Percentiles rank a stretch among this genome's conserved stretches.
phyloP scores from a whole-genome alignment of 2,329 filamentous ascomycete species.

The Penicillium sp. region DNA sequence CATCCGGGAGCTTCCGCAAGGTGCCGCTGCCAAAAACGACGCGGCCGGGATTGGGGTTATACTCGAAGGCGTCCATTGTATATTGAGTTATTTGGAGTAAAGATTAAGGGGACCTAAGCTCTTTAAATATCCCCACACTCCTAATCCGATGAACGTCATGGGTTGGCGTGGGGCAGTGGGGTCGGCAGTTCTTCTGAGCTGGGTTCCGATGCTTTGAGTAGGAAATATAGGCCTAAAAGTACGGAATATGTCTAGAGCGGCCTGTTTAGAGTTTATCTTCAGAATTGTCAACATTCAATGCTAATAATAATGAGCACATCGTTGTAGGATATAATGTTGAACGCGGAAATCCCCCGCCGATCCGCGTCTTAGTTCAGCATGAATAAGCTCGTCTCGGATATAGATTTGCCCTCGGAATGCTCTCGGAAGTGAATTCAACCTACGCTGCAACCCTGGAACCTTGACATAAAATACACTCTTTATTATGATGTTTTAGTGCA shows the following conservation, averaged over 20 bases:
- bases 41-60: slow-evolving; percentile 53
- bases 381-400: slow-evolving; percentile 15
- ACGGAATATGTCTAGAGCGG: not conserved
- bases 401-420: not conserved
- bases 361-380: slow-evolving; percentile 14
- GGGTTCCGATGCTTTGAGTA: slow-evolving; percentile 3
- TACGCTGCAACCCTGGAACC: not conserved
- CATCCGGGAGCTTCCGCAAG: slow-evolving; percentile 48
- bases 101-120: slow-evolving; percentile 3
- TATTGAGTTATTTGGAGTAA: not conserved
- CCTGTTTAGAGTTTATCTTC: not conserved
- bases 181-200: slow-evolving; percentile 17
- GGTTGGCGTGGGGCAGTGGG: slow-evolving; percentile 16
- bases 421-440: slow-evolving; percentile 5
- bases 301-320: not conserved
- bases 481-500: slow-evolving; percentile 6
- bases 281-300: not conserved
- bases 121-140: slow-evolving; percentile 20
- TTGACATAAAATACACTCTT: not conserved
- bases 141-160: slow-evolving; percentile 13
- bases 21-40: slow-evolving; percentile 59
- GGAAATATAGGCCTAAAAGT: not conserved
- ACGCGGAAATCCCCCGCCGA: slow-evolving; percentile 10
- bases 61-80: slow-evolving; percentile 56
- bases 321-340: not conserved